These are phyloP conservation scores for Cladosporium sp. DNA, from an alignment of 2,329 filamentous ascomycete genomes.

Conservation along the genomic window DNA sequence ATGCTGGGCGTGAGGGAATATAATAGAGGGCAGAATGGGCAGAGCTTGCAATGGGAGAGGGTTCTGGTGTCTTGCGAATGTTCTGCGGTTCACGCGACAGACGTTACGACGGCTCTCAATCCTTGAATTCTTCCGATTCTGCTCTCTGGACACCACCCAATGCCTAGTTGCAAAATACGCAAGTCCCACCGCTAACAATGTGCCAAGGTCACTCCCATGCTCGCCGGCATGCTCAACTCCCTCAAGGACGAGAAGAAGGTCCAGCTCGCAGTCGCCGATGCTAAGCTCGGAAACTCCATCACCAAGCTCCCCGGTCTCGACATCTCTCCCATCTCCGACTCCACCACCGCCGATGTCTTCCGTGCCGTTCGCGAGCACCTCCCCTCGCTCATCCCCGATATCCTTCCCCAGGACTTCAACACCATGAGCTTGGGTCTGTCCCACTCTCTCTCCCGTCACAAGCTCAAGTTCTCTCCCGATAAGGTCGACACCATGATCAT, in stretches of 20 bases:
- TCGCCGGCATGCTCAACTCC: constrained; percentile 75
- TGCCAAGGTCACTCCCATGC: constrained; percentile 68
- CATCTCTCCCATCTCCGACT: constrained; percentile 78
- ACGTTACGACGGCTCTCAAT: background rate
- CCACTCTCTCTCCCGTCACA: constrained; percentile 93
- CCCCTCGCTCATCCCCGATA: constrained; percentile 81
- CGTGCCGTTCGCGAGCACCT: constrained; percentile 90
- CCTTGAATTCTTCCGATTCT: background rate
- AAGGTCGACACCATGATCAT: constrained; percentile 99
- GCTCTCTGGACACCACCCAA: background rate
- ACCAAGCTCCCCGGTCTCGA: constrained; percentile 85
- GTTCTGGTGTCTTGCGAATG: background rate
- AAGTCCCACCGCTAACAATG: constrained; percentile 13
- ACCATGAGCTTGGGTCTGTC: constrained; percentile 96
- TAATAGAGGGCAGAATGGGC: background rate
- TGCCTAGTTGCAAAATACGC: background rate
- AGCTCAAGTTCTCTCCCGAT: constrained; percentile 96
- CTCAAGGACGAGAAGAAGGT: constrained; percentile 98
- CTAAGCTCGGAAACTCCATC: constrained; percentile 86
- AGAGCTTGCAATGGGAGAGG: background rate
- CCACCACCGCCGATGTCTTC: constrained; percentile 80
- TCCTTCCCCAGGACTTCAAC: constrained; percentile 78
- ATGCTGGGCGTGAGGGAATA: background rate
- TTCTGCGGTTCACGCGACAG: background rate
- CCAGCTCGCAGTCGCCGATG: constrained; percentile 87